Evolutionary conservation across 2,329 filamentous ascomycete genomes (phyloP), one percentile per base, ranked within the genome.

Genomic region (Pestalotiopsis sp.): DNA sequence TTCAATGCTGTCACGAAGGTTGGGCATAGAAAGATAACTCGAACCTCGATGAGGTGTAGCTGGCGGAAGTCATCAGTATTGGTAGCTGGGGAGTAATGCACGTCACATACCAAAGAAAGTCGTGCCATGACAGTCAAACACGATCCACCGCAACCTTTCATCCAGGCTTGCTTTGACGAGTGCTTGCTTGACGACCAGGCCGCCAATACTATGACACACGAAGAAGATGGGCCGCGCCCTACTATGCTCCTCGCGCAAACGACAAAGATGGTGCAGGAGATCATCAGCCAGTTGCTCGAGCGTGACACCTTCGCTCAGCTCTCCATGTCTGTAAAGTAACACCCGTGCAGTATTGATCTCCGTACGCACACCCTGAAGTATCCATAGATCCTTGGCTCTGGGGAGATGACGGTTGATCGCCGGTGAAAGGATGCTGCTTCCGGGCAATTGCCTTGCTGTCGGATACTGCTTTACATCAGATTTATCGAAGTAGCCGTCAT

Each of bases 21-120:
- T 84, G 0, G 81, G 81, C 80, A 88, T 89, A 2, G 88, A 88
- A 71, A 91, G 82, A 73, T 90, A 90, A 58, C 85, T 90, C 0
- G 89, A 90, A 2, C 89, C 89, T 20, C 87, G 87, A 72, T 91
- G 89, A 0, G 89, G 89, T 1, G 88, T 88, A 20, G 83, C 86
- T 88, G 67, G 2, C 62, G 7, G 41, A 17, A 63, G 75, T 68
- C 76, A 70, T 7, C 14, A 20, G 31, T 59, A n/a, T n/a, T 6
- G 4, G 27, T 1, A 14, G 39, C 6, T 4, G 13, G 9, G 20
- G 13, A 61, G 57, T 27, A 36, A 39, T 9, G 2, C 38, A 17
- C 25, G 5, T 1, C 20, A 70, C 82, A 79, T 71, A 88, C 87
- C 83, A 74, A 89, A 87, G 71, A 91, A 91, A 0, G 86, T 87